These are phyloP conservation scores for Juncus inflexus DNA, from an alignment of 176 grass and related monocot species.

Conservation along the genomic window DNA sequence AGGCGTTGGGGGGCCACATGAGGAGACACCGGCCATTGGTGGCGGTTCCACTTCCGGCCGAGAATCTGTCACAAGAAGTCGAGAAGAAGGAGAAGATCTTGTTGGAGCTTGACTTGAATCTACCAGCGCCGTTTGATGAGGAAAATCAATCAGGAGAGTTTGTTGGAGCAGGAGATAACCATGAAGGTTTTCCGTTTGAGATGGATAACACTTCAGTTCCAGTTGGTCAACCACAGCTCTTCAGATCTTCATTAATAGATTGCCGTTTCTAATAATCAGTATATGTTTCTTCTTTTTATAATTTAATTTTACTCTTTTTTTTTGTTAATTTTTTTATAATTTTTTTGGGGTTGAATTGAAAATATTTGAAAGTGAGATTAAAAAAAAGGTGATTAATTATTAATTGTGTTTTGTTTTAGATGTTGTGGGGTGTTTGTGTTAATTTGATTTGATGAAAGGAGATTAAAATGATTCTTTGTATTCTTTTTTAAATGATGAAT, in stretches of 20 bases:
- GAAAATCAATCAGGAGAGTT: conserved; percentile 1
- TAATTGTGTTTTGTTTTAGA: conserved; percentile 14
- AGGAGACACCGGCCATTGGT: conserved; percentile 70
- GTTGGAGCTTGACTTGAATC: conserved; percentile 77
- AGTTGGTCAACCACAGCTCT: conserved; percentile 34
- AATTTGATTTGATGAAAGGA: background rate
- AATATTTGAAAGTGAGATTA: conserved; percentile 39
- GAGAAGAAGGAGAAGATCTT: conserved; percentile 61
- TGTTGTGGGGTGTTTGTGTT: background rate
- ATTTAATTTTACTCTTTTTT: conserved; percentile 5
- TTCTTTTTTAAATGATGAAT: conserved; percentile 19
- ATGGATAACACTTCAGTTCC: background rate
- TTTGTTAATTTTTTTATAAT: conserved; percentile 4
- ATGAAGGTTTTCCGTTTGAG: conserved; percentile 22
- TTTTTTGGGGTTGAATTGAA: conserved; percentile 37
- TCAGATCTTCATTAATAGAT: conserved; percentile 58
- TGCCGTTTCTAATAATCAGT: conserved; percentile 61
- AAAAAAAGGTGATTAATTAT: conserved; percentile 31
- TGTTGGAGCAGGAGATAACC: background rate
- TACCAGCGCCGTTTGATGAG: conserved; percentile 45
- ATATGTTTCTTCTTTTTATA: conserved; percentile 1
- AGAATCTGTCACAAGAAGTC: conserved; percentile 11
- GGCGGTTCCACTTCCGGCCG: conserved; percentile 1
- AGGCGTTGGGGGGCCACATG: conserved; percentile 95
- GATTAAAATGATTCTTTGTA: conserved; percentile 21